phyloP scores from a whole-genome alignment of 1,284 basidiomycete species.

The Malassezia obtusa region DNA sequence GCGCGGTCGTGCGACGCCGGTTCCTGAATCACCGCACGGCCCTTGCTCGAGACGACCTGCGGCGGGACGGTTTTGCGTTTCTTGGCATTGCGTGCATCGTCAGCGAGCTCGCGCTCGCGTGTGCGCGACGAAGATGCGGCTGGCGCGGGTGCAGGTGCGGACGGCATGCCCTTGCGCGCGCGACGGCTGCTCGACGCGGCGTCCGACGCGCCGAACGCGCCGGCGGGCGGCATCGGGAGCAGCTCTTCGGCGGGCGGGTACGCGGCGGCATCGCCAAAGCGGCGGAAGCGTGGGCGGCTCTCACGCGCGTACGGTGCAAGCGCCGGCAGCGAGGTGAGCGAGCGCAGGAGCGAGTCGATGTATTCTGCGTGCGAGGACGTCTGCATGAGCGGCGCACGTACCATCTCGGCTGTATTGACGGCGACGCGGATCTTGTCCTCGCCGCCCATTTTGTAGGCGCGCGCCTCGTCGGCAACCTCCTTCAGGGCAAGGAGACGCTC shows the following conservation, averaged over 20 bases:
- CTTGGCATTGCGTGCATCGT: slow-evolving; percentile 17
- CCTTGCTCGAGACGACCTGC: neutral
- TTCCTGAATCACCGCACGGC: neutral
- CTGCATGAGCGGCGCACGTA: slow-evolving; percentile 40
- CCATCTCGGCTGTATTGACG: slow-evolving; percentile 79
- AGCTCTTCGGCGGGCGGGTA: neutral
- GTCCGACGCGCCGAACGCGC: neutral
- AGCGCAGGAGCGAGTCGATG: slow-evolving; percentile 37
- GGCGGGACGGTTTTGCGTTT: slow-evolving; percentile 24
- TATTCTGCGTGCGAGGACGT: slow-evolving; percentile 46
- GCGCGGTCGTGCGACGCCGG: slow-evolving; percentile 2
- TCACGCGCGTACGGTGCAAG: slow-evolving; percentile 20
- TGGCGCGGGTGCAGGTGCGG: neutral
- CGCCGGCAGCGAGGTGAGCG: slow-evolving; percentile 30
- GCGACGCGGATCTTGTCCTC: slow-evolving; percentile 99
- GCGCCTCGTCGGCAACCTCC: slow-evolving; percentile 86
- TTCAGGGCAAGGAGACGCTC: slow-evolving; percentile 75
- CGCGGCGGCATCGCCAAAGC: neutral
- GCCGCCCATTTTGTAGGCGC: slow-evolving; percentile 80
- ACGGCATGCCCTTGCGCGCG: neutral
- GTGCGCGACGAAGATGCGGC: neutral
- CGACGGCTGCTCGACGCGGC: neutral
- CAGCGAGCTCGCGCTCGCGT: slow-evolving; percentile 2
- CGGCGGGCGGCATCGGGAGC: neutral
- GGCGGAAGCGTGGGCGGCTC: slow-evolving; percentile 3